These are phyloP conservation scores for Magnusiomyces magnusii DNA, from an alignment of 1,139 yeast species.

Conservation along the genomic window DNA sequence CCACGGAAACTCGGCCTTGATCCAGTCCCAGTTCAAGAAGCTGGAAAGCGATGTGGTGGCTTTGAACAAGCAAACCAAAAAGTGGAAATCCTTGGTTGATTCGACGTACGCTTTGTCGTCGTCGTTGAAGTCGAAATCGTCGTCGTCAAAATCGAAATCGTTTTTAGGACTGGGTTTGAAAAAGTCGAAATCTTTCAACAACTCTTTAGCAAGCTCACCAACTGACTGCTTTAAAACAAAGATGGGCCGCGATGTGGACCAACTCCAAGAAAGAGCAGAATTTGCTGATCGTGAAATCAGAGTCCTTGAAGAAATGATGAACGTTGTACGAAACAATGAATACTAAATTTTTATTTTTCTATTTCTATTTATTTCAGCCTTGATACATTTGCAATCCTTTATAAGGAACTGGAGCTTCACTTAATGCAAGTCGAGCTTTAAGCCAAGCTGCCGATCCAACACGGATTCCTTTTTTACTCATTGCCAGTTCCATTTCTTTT, in stretches of 20 bases:
- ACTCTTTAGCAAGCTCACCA: background rate
- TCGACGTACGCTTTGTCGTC: conserved; percentile 13
- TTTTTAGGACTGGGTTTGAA: background rate
- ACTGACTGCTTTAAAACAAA: conserved; percentile 8
- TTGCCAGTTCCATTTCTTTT: too few species aligned
- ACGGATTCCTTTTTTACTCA: conserved; percentile 20
- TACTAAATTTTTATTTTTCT: conserved; percentile 2
- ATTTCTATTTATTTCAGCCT: background rate
- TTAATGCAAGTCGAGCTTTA: conserved; percentile 27
- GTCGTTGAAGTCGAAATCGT: too few species aligned
- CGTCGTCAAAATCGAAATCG: background rate
- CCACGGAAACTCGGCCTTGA: conserved; percentile 22
- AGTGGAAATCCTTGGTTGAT: conserved; percentile 19
- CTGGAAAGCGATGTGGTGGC: conserved; percentile 19
- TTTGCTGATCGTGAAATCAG: conserved; percentile 43
- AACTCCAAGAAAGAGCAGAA: conserved; percentile 43
- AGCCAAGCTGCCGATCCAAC: conserved; percentile 26
- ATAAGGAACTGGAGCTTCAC: conserved; percentile 33
- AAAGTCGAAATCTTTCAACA: background rate
- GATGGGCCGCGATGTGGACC: conserved; percentile 31
- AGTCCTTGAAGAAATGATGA: conserved; percentile 38
- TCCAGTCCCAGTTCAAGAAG: conserved; percentile 22
- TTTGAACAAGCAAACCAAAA: conserved; percentile 19
- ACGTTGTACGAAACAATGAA: conserved; percentile 12
- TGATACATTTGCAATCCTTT: conserved; percentile 24